Conservation (phyloP, 805 yeast species). For the Candida anglica region DNA sequence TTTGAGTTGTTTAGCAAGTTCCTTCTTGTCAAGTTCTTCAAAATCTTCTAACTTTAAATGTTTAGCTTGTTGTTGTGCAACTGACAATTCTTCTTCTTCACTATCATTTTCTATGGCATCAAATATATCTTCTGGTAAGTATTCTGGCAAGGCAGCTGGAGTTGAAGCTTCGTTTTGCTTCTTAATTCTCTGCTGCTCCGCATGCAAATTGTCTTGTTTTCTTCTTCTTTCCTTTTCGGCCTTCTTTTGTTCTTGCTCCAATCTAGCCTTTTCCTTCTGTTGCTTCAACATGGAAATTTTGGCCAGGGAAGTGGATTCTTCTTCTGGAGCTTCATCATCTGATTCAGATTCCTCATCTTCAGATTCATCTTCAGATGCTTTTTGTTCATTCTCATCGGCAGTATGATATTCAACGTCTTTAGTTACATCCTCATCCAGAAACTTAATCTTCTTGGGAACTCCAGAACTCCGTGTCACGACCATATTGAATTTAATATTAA, state of each 20-base stretch:
- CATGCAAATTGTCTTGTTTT: slow-evolving; percentile 25
- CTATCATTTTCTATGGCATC: slow-evolving; percentile 12
- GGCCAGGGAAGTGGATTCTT: slow-evolving; percentile 30
- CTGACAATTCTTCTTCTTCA: slow-evolving; percentile 3
- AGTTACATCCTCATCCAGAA: slow-evolving; percentile 23
- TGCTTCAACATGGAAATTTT: slow-evolving; percentile 22
- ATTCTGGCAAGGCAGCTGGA: slow-evolving; percentile 30
- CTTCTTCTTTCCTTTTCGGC: slow-evolving; percentile 34
- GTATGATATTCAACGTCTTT: slow-evolving; percentile 12
- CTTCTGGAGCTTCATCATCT: slow-evolving; percentile 44
- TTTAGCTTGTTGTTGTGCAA: slow-evolving; percentile 13
- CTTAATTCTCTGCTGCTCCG: slow-evolving; percentile 33
- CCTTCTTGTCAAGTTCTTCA: slow-evolving; percentile 22
- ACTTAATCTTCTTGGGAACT: slow-evolving; percentile 22
- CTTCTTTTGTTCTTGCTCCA: slow-evolving; percentile 20
- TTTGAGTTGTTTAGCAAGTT: slow-evolving; percentile 26
- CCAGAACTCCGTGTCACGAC: slow-evolving; percentile 24
- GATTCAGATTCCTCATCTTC: slow-evolving; percentile 13
- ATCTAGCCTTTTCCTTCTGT: slow-evolving; percentile 17
- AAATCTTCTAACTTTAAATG: slow-evolving; percentile 30
- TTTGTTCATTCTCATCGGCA: slow-evolving; percentile 11
- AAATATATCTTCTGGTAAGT: slow-evolving; percentile 38
- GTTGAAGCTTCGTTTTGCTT: slow-evolving; percentile 12
- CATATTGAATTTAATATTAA: slow-evolving; percentile 14
- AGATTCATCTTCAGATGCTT: slow-evolving; percentile 4